Conservation (phyloP, 176 grass and related monocot genomes). For the Otatea glauca region DNA sequence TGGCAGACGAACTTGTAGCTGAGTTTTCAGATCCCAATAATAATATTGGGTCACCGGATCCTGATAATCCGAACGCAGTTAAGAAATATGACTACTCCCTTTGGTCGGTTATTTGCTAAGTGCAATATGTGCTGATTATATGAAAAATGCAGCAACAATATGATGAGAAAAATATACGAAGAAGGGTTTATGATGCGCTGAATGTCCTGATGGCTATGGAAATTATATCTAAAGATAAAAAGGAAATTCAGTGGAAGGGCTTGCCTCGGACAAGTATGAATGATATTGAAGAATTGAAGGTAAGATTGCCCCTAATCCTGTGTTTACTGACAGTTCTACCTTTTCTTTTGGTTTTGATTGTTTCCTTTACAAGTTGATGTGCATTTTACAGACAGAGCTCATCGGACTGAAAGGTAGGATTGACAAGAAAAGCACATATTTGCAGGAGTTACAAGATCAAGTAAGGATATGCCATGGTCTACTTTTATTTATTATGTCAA, state of each 20-base stretch:
- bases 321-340: slow-evolving; percentile 29
- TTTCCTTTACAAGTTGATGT: slow-evolving; percentile 27
- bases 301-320: slow-evolving; percentile 39
- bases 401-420: slow-evolving; percentile 69
- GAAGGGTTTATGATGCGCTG: slow-evolving; percentile 95
- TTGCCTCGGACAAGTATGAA: slow-evolving; percentile 86
- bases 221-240: slow-evolving; percentile 99
- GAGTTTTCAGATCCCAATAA: slow-evolving; percentile 81
- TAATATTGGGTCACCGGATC: slow-evolving; percentile 77
- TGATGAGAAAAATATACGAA: slow-evolving; percentile 99
- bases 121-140: slow-evolving; percentile 38
- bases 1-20: slow-evolving; percentile 96
- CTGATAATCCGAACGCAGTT: slow-evolving; percentile 56
- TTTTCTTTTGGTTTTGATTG: not conserved
- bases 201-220: slow-evolving; percentile 99
- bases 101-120: slow-evolving; percentile 32
- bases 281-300: slow-evolving; percentile 94
- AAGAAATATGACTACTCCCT: slow-evolving; percentile 34
- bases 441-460: slow-evolving; percentile 95
- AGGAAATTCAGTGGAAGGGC: slow-evolving; percentile 99
- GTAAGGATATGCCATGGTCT: slow-evolving; percentile 51
- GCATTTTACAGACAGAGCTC: slow-evolving; percentile 67
- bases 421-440: slow-evolving; percentile 89
- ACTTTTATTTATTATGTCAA: slow-evolving; percentile 4
- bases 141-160: slow-evolving; percentile 86